Evolutionary conservation across 2,329 filamentous ascomycete species (phyloP).

Genomic region (Xylaria sp.): DNA sequence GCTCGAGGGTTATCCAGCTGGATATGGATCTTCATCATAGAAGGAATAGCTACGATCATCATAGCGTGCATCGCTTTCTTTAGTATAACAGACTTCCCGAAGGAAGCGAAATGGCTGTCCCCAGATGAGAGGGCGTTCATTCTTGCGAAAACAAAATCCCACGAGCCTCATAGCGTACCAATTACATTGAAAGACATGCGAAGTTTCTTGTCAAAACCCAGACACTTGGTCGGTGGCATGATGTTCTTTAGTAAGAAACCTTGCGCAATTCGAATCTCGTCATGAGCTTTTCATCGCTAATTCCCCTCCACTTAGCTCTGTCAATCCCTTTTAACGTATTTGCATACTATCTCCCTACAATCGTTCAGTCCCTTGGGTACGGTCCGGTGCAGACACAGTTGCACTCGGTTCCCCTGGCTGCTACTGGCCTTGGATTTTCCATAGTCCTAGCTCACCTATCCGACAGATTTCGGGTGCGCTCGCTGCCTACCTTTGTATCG

Average conservation of each 20-base stretch:
- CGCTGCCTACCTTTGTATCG: neutral
- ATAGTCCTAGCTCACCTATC: conserved; percentile 10
- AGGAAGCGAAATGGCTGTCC: conserved; percentile 30
- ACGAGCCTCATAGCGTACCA: conserved; percentile 5
- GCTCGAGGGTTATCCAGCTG: conserved; percentile 50
- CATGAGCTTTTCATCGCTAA: neutral
- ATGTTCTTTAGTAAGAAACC: conserved; percentile 39
- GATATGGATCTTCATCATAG: neutral
- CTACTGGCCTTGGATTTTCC: conserved; percentile 2
- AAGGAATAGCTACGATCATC: conserved; percentile 26
- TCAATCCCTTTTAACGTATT: conserved; percentile 5
- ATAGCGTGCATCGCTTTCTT: conserved; percentile 42
- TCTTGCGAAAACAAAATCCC: neutral
- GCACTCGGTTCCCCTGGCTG: conserved; percentile 15
- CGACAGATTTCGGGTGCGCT: neutral
- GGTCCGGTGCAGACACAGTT: conserved; percentile 13
- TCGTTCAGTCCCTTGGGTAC: conserved; percentile 15
- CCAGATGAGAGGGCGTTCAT: conserved; percentile 42
- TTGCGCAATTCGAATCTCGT: neutral
- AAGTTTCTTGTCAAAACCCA: conserved; percentile 13
- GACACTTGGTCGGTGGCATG: conserved; percentile 26
- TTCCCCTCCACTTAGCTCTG: neutral
- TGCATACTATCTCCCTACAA: conserved; percentile 18
- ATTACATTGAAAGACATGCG: conserved; percentile 16
- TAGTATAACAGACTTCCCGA: conserved; percentile 34